phyloP scores from a whole-genome alignment of 2,329 filamentous ascomycete genomes.

The Teratosphaeriaceae sp. region DNA sequence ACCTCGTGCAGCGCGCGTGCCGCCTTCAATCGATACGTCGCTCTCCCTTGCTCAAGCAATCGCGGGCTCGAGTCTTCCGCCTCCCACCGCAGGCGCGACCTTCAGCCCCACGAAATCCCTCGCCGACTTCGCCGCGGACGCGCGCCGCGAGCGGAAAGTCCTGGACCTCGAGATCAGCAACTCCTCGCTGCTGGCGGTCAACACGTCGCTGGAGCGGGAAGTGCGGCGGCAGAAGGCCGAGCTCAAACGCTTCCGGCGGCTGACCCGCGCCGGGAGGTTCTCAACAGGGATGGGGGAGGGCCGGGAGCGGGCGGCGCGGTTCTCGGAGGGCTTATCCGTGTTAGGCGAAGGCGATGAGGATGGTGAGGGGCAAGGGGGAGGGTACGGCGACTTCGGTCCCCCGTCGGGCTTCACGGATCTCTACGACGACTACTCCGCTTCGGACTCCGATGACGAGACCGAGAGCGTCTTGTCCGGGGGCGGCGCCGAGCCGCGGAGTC shows the following conservation, averaged over 20 bases:
- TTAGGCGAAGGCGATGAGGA: slow-evolving; percentile 32
- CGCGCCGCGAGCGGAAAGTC: slow-evolving; percentile 86
- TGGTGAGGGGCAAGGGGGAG: slow-evolving; percentile 26
- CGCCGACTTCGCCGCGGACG: slow-evolving; percentile 77
- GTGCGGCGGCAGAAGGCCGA: slow-evolving; percentile 87
- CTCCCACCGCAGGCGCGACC: slow-evolving; percentile 17
- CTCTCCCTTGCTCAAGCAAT: too few species aligned
- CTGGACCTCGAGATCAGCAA: slow-evolving; percentile 96
- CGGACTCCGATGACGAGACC: slow-evolving; percentile 29
- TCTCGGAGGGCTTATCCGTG: slow-evolving; percentile 22
- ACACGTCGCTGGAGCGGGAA: slow-evolving; percentile 83
- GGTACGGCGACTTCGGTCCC: slow-evolving; percentile 23
- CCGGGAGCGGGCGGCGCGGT: slow-evolving; percentile 30
- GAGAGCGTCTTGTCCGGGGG: slow-evolving; percentile 11
- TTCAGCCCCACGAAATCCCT: slow-evolving; percentile 42
- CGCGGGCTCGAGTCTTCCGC: slow-evolving; percentile 2
- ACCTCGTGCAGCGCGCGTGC: slow-evolving; percentile 11
- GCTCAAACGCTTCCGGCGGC: slow-evolving; percentile 73
- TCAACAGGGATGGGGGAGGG: slow-evolving; percentile 48
- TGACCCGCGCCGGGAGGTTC: slow-evolving; percentile 73
- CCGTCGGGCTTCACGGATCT: slow-evolving; percentile 16
- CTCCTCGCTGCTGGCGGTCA: slow-evolving; percentile 89
- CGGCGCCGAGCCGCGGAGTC: slow-evolving; percentile 21
- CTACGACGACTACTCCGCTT: slow-evolving; percentile 17
- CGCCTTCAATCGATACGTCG: slow-evolving; percentile 23